A percentile compares a stretch with the other conserved stretches of the same genome.
These are phyloP conservation scores for Debaryomyces psychrophilus DNA, from an alignment of 1,139 yeast species.

Conservation along the genomic window DNA sequence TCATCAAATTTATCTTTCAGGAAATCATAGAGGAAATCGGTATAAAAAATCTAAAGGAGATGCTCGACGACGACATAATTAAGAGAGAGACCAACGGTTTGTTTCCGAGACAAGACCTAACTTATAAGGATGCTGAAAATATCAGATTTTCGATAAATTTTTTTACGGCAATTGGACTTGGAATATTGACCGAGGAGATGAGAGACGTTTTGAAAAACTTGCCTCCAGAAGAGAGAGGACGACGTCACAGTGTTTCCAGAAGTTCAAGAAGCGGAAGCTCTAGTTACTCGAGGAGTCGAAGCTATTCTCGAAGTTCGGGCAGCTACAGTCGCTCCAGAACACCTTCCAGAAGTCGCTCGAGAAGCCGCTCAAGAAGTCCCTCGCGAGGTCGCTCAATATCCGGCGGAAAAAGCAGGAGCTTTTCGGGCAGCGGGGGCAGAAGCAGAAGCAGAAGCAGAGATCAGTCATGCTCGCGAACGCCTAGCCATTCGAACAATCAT, in stretches of 20 bases:
- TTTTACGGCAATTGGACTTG: conserved; percentile 91
- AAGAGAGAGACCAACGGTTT: conserved; percentile 52
- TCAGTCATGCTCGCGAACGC: not conserved
- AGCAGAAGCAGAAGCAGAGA: conserved; percentile 4
- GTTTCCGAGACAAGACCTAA: conserved; percentile 46
- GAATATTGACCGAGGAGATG: conserved; percentile 81
- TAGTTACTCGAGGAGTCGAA: conserved; percentile 12
- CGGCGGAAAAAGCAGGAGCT: not conserved
- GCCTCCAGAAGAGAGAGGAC: conserved; percentile 29
- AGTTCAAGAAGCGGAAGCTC: conserved; percentile 16
- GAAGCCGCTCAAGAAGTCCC: not conserved
- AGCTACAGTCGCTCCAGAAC: conserved; percentile 11
- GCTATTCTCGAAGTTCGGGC: conserved; percentile 14
- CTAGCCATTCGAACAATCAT: not conserved
- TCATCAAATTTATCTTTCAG: conserved; percentile 78
- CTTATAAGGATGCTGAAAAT: conserved; percentile 56
- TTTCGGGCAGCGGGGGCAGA: not conserved
- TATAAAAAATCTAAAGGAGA: conserved; percentile 44
- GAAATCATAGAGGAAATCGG: conserved; percentile 84
- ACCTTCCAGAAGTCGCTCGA: conserved; percentile 5
- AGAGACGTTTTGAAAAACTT: conserved; percentile 54
- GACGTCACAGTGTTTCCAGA: conserved; percentile 16
- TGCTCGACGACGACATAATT: conserved; percentile 53
- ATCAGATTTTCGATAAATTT: conserved; percentile 82
- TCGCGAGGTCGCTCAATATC: not conserved